Evolutionary conservation across 2,329 filamentous ascomycete genomes (phyloP), one percentile per base, ranked within the genome.

Genomic region (Curvularia spicifera): DNA sequence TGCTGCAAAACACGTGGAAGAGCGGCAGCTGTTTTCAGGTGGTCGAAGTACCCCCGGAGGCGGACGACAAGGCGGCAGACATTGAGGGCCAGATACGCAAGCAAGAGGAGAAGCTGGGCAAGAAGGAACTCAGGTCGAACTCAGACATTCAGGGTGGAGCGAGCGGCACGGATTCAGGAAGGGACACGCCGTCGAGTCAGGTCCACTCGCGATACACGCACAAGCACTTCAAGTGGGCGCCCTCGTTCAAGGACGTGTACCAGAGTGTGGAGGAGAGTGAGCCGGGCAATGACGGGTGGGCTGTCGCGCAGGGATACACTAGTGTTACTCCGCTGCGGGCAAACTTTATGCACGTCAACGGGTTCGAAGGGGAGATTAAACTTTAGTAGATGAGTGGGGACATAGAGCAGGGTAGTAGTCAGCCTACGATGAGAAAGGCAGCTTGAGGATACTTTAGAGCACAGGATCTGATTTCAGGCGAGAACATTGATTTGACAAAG

Each of bases 221-320:
- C 77, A 91, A 91, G 75, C 91, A 96, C 78, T 98, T 97, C 82
- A 96, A 94, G 78, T 98, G 95, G 95, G 87, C 91, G 47, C 95
- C 94, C 2, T 87, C 86, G 63, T 95, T 98, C 77, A 83, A 86
- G 33, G 93, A 96, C 76, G 92, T 98, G 2, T 92, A 92, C 76
- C 86, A 90, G 73, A 93, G 90, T 66, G 93, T 97, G n/a, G 87
- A 93, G 67, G 85, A 89, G 64, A 87, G 89, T 39, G 81, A 83
- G 31, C 90, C 91, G 4, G 93, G 93, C 3, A 96, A 92, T 72
- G 95, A 99, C 78, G 95, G 94, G 5, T 97, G 94, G 92, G 89
- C 89, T 35, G 91, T 99, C 24, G 90, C 90, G 74, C 88, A 96
- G 74, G 91, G 92, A 28, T 87, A 89, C 76, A 96, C 94, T 12